Base-by-base conservation (phyloP, 768 basidiomycete genomes). In the Calocybe cyanea region DNA sequence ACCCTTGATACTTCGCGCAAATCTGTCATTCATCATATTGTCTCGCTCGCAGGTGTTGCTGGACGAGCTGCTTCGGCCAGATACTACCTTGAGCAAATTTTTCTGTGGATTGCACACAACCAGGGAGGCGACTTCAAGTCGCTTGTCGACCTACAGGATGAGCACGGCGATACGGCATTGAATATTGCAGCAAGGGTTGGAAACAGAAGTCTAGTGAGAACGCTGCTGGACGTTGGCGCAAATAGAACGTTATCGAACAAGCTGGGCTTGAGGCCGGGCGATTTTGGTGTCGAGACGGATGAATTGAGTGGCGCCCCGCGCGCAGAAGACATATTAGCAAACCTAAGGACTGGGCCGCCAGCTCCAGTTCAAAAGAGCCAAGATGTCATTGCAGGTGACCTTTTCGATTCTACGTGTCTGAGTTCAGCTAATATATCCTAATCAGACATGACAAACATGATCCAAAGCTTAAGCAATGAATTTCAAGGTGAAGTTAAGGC, bases 101-200 rank as follows among this genome's bases (percentile, higher is more conserved):
- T 98, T 55, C 75, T 83, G 51, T 92, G 84, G 82, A 80, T 97
- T 54, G 91, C 84, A 14, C 78, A 85, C 46, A 70, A 84, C 49
- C 81, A 92, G 55, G 77, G 75, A 7, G 87, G 84, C 1, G 82
- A 86, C 54, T 92, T 91, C 59, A 74, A 75, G 55, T 83, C 80
- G 4, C 66, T 97, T 41, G 83, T 98, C 9, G 92, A 98, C 63
- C 69, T 95, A 33, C 90, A 92, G 64, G 96, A 99, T 59, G 83
- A 89, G 54, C 86, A 97, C 61, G 96, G 95, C 0, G 96, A 99
- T 60, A 97, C 95, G 0, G 92, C 92, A 6, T 64, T 99, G 57
- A 96, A 96, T 67, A 89, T 98, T 56, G 92, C 95, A 11, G 94
- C 95, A 0, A 69, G 95, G 45, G 87, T 98, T 1, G 96, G 96